These are phyloP conservation scores for Parafenestella ontariensis DNA, from an alignment of 2,329 filamentous ascomycete species.

Conservation along the genomic window DNA sequence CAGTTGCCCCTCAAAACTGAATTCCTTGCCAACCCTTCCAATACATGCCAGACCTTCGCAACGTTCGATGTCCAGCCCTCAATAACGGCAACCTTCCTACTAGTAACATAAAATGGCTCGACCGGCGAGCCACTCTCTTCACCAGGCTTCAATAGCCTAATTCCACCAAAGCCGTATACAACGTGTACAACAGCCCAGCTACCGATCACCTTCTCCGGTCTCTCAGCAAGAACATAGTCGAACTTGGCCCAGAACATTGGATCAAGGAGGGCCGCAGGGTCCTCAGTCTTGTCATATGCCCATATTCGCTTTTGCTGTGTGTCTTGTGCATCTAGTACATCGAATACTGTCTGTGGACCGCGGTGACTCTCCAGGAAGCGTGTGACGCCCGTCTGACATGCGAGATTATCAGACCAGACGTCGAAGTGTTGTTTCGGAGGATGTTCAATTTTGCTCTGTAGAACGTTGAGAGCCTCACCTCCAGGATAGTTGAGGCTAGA, in stretches of 20 bases:
- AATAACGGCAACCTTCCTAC: slow-evolving; percentile 19
- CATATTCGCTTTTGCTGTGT: slow-evolving; percentile 47
- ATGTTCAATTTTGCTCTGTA: slow-evolving; percentile 44
- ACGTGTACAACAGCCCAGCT: slow-evolving; percentile 61
- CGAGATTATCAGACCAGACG: slow-evolving; percentile 66
- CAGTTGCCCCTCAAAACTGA: slow-evolving; percentile 59
- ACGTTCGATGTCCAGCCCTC: slow-evolving; percentile 23
- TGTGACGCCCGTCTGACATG: slow-evolving; percentile 69
- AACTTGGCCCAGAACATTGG: slow-evolving; percentile 65
- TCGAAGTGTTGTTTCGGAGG: slow-evolving; percentile 21
- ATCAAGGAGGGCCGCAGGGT: slow-evolving; percentile 55
- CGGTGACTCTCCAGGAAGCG: slow-evolving; percentile 58
- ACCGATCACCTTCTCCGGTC: slow-evolving; percentile 56
- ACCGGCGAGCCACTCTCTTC: slow-evolving; percentile 28
- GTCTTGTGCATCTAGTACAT: slow-evolving; percentile 32
- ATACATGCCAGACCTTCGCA: slow-evolving; percentile 28
- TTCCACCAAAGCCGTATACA: slow-evolving; percentile 60
- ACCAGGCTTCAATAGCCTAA: slow-evolving; percentile 57
- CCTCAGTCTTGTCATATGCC: slow-evolving; percentile 68
- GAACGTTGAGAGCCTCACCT: slow-evolving; percentile 71
- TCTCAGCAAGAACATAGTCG: slow-evolving; percentile 65
- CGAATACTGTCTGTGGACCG: slow-evolving; percentile 35
- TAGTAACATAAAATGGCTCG: slow-evolving; percentile 18
- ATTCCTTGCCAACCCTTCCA: slow-evolving; percentile 45
- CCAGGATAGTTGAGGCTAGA: slow-evolving; percentile 95